Percentiles rank a stretch among this genome's conserved stretches.
These are phyloP conservation scores for Arbutus unedo DNA, from an alignment of 148 eudicot species.

Conservation along the genomic window DNA sequence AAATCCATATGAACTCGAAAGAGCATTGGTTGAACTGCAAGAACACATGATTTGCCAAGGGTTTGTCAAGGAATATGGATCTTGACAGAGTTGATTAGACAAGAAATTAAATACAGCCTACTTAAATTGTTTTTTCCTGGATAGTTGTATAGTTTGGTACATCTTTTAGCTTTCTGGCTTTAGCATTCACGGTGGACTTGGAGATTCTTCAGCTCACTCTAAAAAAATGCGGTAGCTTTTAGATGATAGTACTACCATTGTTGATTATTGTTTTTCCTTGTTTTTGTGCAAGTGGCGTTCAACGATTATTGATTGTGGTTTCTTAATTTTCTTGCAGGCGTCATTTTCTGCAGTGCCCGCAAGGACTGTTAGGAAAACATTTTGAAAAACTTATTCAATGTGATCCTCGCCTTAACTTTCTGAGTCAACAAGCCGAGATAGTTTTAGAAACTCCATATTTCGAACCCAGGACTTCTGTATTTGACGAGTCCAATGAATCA, in stretches of 20 bases:
- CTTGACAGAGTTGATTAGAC: background rate
- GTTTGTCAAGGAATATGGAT: background rate
- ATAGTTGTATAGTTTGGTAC: background rate
- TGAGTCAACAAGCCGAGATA: slow-evolving; percentile 79
- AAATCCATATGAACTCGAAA: background rate
- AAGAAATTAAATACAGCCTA: background rate
- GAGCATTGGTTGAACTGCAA: background rate
- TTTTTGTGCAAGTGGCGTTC: background rate
- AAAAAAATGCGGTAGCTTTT: background rate
- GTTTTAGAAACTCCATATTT: slow-evolving; percentile 68
- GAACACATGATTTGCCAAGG: background rate
- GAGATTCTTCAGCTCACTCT: background rate
- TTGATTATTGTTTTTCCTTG: background rate
- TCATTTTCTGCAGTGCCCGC: slow-evolving; percentile 77
- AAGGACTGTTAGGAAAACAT: slow-evolving; percentile 82
- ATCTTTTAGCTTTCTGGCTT: background rate
- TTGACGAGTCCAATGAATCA: slow-evolving; percentile 51
- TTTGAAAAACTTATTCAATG: slow-evolving; percentile 93
- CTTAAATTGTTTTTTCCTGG: background rate
- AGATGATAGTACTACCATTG: background rate
- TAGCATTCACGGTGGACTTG: background rate
- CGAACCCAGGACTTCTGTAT: slow-evolving; percentile 54
- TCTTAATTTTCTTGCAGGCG: slow-evolving; percentile 45
- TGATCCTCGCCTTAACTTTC: slow-evolving; percentile 84
- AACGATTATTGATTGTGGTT: background rate